Conservation (phyloP, 2,329 filamentous ascomycete species). For the Hypoxylon sp. region DNA sequence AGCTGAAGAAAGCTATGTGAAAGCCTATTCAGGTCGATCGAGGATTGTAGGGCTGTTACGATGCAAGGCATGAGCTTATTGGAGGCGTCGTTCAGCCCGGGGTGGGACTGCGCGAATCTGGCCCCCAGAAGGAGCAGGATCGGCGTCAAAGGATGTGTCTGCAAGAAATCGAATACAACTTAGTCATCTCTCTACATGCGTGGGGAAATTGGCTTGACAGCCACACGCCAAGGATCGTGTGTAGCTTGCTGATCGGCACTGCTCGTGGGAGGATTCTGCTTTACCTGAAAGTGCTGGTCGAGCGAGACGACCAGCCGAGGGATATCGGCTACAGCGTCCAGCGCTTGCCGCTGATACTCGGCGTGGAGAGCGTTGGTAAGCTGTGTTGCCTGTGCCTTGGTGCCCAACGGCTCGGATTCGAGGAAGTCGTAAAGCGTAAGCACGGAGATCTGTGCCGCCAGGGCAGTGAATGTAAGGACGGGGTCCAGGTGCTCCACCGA, state of each 20-base stretch:
- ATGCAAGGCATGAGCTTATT: slow-evolving; percentile 8
- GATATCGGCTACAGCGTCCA: slow-evolving; percentile 17
- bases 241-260: neutral
- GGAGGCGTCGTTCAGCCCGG: slow-evolving; percentile 5
- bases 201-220: neutral
- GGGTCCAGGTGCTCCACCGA: slow-evolving; percentile 18
- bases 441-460: slow-evolving; percentile 11
- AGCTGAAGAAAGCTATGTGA: neutral
- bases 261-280: neutral
- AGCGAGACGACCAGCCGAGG: slow-evolving; percentile 3
- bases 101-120: slow-evolving; percentile 9
- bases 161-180: slow-evolving; percentile 4
- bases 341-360: slow-evolving; percentile 7
- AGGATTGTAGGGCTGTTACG: neutral
- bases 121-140: slow-evolving; percentile 19
- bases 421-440: slow-evolving; percentile 16
- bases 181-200: neutral
- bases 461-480: slow-evolving; percentile 4
- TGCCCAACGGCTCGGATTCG: slow-evolving; percentile 8
- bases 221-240: neutral
- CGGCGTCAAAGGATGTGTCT: slow-evolving; percentile 24
- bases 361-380: slow-evolving; percentile 3
- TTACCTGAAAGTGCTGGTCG: slow-evolving; percentile 20
- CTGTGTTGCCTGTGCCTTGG: slow-evolving; percentile 10
- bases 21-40: slow-evolving; percentile 1